Percentiles rank a stretch among this genome's conserved stretches.
Conservation (phyloP, 306 rosid species). For the Ceratonia siliqua region DNA sequence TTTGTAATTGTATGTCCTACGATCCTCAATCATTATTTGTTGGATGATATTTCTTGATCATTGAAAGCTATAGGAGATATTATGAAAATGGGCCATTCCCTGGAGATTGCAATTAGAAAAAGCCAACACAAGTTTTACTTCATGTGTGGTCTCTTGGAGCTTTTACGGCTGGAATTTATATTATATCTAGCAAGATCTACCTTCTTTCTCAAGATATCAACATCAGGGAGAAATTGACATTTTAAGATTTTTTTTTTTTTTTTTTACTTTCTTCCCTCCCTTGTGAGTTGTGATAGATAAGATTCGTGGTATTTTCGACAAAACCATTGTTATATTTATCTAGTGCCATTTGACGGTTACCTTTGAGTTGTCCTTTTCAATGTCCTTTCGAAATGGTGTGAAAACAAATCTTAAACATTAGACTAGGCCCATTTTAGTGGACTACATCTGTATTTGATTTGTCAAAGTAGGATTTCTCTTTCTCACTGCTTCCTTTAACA, state of each 20-base stretch:
- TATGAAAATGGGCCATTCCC: neutral
- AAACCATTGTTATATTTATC: neutral
- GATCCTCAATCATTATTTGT: neutral
- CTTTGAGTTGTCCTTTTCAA: neutral
- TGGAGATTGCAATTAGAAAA: neutral
- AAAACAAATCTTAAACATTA: neutral
- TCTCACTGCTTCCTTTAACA: neutral
- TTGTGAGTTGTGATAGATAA: neutral
- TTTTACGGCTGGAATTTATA: neutral
- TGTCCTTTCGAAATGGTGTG: neutral
- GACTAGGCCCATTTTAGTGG: neutral
- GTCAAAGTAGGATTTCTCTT: neutral
- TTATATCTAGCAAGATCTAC: too few relatives aligned
- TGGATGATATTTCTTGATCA: neutral
- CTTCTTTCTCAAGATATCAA: neutral
- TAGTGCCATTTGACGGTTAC: neutral
- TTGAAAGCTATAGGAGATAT: conserved; percentile 4
- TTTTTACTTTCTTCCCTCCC: neutral
- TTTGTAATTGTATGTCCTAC: neutral
- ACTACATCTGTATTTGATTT: neutral
- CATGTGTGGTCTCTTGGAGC: neutral
- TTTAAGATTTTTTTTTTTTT: neutral
- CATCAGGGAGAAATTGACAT: neutral
- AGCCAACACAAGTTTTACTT: neutral
- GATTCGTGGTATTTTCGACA: neutral